A percentile compares a stretch with the other conserved stretches of the same genome.
Conservation (phyloP, 1,284 basidiomycete species). For the Cystobasidiaceae sp. region DNA sequence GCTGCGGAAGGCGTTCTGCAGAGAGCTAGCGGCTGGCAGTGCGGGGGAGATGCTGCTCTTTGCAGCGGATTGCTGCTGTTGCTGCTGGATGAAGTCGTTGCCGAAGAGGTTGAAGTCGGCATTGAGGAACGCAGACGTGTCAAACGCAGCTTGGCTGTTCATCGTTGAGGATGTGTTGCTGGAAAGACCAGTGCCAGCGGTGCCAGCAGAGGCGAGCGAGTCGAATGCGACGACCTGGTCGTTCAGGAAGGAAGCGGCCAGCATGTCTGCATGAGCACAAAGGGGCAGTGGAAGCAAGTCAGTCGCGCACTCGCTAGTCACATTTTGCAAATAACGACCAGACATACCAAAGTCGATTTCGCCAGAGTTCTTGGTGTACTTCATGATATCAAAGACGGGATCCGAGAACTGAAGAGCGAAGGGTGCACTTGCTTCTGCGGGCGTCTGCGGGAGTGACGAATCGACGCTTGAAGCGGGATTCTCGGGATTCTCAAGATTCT, state of each 20-base stretch:
- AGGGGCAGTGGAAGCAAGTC: not conserved
- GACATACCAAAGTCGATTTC: conserved; percentile 21
- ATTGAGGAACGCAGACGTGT: no score
- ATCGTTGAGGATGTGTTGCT: not conserved
- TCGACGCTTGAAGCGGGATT: no score
- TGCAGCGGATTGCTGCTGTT: not conserved
- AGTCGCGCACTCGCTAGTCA: not conserved
- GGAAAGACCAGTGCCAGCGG: not conserved
- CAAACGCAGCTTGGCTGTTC: no score
- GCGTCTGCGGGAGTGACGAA: no score
- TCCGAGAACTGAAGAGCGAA: not conserved
- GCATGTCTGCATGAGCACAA: conserved; percentile 9
- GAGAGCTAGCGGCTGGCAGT: no score
- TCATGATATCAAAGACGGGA: conserved; percentile 1
- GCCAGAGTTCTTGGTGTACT: not conserved
- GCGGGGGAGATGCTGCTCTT: not conserved
- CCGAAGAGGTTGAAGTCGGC: not conserved
- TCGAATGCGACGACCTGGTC: conserved; percentile 15
- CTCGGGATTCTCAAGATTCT: no score
- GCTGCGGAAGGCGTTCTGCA: conserved; percentile 13
- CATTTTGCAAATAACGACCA: not conserved
- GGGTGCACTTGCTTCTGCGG: not conserved
- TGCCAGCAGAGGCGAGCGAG: no score
- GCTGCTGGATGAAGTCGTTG: not conserved
- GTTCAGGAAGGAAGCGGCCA: conserved; percentile 20